Percentiles rank a stretch among this genome's conserved stretches.
phyloP scores from a whole-genome alignment of 2,329 filamentous ascomycete genomes.

The Microdochium trichocladiopsis region DNA sequence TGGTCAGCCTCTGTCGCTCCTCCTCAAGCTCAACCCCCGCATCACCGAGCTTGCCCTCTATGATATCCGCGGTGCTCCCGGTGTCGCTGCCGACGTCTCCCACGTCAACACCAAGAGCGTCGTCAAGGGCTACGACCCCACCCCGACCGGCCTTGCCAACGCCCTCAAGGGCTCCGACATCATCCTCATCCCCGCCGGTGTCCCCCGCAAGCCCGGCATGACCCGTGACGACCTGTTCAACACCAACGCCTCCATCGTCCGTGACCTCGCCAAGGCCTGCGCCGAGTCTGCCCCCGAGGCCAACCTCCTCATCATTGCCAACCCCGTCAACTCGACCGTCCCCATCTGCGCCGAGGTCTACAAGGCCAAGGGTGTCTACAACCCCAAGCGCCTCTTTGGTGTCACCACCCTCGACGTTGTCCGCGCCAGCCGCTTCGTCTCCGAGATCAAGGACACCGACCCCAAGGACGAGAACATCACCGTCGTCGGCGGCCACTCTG shows the following conservation, averaged over 20 bases:
- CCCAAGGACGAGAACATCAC: constrained; percentile 90
- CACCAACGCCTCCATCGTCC: constrained; percentile 99
- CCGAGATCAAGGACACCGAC: constrained; percentile 84
- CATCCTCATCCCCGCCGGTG: constrained; percentile 95
- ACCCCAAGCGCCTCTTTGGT: constrained; percentile 98
- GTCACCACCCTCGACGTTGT: constrained; percentile 99
- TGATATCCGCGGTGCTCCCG: constrained; percentile 91
- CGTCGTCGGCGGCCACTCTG: constrained; percentile 94
- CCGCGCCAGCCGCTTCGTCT: constrained; percentile 96
- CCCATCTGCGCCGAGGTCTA: constrained; percentile 96
- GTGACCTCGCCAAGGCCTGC: constrained; percentile 91
- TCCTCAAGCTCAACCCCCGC: constrained; percentile 97
- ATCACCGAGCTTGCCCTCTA: constrained; percentile 94
- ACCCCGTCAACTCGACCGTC: constrained; percentile 99
- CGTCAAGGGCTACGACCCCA: constrained; percentile 84
- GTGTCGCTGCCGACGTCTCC: constrained; percentile 95
- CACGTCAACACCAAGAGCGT: constrained; percentile 99
- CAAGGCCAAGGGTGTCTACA: constrained; percentile 93
- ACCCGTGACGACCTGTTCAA: constrained; percentile 99
- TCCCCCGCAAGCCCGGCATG: constrained; percentile 99
- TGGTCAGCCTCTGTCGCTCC: constrained; percentile 93
- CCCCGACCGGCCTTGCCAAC: constrained; percentile 64
- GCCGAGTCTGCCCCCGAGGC: constrained; percentile 85
- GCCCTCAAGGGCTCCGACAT: constrained; percentile 85
- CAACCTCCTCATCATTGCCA: constrained; percentile 95